These are phyloP conservation scores for Candida xyloterini DNA, from an alignment of 805 yeast genomes.

Conservation along the genomic window DNA sequence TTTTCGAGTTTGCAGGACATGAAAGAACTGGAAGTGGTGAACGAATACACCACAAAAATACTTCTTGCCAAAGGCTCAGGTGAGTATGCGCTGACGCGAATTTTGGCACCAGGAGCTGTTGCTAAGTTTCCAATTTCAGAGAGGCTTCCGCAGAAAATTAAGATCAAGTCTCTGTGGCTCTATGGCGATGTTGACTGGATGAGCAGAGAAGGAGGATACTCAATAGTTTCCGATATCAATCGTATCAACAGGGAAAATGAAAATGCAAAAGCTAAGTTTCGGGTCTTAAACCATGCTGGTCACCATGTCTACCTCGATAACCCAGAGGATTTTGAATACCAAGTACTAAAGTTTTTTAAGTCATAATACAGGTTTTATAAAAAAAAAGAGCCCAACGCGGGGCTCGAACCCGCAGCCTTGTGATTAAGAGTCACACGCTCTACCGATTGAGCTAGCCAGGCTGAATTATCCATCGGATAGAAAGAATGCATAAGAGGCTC, in stretches of 20 bases:
- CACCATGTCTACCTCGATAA: constrained; percentile 57
- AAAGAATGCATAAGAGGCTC: not conserved
- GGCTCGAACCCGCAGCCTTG: constrained; percentile 29
- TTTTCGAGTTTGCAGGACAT: constrained; percentile 30
- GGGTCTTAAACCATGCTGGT: constrained; percentile 44
- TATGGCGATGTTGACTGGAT: constrained; percentile 75
- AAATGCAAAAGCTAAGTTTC: constrained; percentile 29
- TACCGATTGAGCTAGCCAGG: constrained; percentile 30
- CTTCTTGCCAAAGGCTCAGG: constrained; percentile 61
- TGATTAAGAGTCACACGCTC: constrained; percentile 30
- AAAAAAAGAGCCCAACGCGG: constrained; percentile 23
- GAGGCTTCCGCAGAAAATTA: constrained; percentile 41
- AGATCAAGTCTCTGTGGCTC: constrained; percentile 51
- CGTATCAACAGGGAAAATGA: constrained; percentile 14
- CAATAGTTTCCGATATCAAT: constrained; percentile 37
- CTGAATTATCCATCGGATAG: not conserved
- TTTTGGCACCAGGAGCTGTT: constrained; percentile 56
- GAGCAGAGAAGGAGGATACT: constrained; percentile 58
- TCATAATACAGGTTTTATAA: not conserved
- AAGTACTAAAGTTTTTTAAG: constrained; percentile 26
- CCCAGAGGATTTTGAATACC: constrained; percentile 32
- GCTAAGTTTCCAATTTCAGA: constrained; percentile 57
- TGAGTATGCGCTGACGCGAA: constrained; percentile 58
- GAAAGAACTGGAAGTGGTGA: constrained; percentile 40
- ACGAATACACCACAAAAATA: constrained; percentile 50